Base-by-base conservation (phyloP, 2,329 filamentous ascomycete genomes). In the Blumeriella jaapii region DNA sequence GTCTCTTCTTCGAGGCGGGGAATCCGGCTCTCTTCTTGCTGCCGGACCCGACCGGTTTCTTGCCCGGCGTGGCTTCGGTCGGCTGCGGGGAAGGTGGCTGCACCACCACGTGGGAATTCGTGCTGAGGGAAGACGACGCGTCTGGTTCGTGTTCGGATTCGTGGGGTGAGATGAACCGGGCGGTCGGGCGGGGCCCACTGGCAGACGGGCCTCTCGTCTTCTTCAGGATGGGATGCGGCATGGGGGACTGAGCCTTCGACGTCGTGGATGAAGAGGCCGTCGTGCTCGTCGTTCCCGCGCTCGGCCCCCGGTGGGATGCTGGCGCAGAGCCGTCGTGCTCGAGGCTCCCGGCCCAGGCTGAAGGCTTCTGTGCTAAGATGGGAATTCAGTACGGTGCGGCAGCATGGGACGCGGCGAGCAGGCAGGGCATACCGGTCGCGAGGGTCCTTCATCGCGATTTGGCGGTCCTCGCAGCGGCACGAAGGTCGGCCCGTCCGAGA, bases 141-240 rank as follows among this genome's bases (percentile, higher is more conserved):
- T 60, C 53, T 35, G 42, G 46, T 36, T 57, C 56, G 26, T 63
- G 61, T 31, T 61, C 62, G 19, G 67, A 68, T 18, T 60, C 62
- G 19, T 64, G 63, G 2, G 71, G 71, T 11, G 69, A 69, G 6
- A 67, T 64, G 46, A 77, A 76, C n/a, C 71, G 67, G 35, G 72
- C 71, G 6, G 70, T 75, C n/a, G 69, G 71, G 13, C 68, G 63
- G 9, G 69, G 65, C 4, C 69, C 68, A 11, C 62, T 64, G 13
- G 59, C 56, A 18, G 69, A 70, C 38, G 69, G 68, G 10, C 65
- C 66, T 47, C 68, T 63, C 28, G 64, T 58, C 53, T 76, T 77
- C 52, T 75, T 76, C 39, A 77, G 50, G 34, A 77, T 78, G 1
- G 73, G 71, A 45, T 72, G 69, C 3, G 63, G 51, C 22, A 52